Conservation (phyloP, 2,329 filamentous ascomycete genomes). For the Gnomoniopsis sp. region DNA sequence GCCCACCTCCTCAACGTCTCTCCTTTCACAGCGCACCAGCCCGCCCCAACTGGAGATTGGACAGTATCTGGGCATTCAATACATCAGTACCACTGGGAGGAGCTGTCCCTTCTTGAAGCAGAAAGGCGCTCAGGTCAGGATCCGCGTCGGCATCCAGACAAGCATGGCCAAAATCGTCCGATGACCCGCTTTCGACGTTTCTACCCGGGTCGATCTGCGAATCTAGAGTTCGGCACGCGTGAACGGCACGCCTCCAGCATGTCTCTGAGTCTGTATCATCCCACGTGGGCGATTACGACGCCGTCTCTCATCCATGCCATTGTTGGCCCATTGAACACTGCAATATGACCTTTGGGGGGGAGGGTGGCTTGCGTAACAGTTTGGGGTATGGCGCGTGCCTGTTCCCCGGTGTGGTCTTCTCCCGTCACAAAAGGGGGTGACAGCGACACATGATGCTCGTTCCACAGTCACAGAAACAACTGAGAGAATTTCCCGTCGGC, state of each 20-base stretch:
- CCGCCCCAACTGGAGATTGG: neutral
- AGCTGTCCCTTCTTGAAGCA: neutral
- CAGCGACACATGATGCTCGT: neutral
- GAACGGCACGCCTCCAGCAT: neutral
- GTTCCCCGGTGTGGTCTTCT: neutral
- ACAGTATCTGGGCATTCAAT: too few relatives aligned
- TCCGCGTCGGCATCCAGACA: neutral
- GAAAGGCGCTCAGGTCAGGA: too few relatives aligned
- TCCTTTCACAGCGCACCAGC: neutral
- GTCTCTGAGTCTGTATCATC: neutral
- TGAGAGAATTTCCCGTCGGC: too few relatives aligned
- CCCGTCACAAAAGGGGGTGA: neutral
- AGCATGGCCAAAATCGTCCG: constrained; percentile 27
- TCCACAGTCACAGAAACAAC: neutral
- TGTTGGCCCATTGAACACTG: neutral
- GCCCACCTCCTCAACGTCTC: neutral
- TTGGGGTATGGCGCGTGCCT: neutral
- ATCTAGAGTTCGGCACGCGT: constrained; percentile 18
- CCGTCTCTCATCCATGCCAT: neutral
- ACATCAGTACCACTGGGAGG: too few relatives aligned
- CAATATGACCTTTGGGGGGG: neutral
- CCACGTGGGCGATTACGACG: neutral
- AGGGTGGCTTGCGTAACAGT: neutral
- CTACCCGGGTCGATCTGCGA: constrained; percentile 23
- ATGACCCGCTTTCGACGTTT: constrained; percentile 30